Evolutionary conservation across 2,329 filamentous ascomycete species (phyloP).

Genomic region (Hansfordia pulvinata): DNA sequence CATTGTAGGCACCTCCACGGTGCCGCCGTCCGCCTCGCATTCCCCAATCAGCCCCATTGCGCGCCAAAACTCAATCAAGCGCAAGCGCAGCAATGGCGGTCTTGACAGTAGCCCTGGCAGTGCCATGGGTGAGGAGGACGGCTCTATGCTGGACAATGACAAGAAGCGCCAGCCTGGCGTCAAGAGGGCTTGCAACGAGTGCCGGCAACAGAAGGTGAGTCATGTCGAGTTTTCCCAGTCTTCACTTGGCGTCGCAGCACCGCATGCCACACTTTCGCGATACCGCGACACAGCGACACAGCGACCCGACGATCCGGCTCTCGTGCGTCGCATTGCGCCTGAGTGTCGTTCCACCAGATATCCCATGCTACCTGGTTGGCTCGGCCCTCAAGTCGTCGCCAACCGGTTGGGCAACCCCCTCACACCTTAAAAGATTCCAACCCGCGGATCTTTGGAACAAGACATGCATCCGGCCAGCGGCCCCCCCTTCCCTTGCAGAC

Average conservation of each 20-base stretch:
- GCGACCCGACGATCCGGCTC: too few species aligned
- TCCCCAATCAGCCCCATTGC: conserved; percentile 42
- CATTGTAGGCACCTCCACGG: too few species aligned
- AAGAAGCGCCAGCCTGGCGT: conserved; percentile 54
- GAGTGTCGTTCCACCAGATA: too few species aligned
- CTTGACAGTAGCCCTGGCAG: conserved; percentile 51
- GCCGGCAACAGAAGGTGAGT: conserved; percentile 71
- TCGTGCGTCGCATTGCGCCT: too few species aligned
- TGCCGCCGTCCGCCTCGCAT: conserved; percentile 29
- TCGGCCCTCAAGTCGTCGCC: too few species aligned
- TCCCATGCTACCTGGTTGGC: too few species aligned
- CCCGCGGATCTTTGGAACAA: too few species aligned
- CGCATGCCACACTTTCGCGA: not conserved
- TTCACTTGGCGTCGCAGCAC: not conserved
- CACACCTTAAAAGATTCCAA: too few species aligned
- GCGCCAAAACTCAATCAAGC: conserved; percentile 38
- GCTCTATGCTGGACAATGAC: conserved; percentile 38
- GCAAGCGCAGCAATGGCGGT: conserved; percentile 40
- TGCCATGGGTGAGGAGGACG: conserved; percentile 38
- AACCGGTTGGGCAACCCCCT: too few species aligned
- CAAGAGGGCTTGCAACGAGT: conserved; percentile 76
- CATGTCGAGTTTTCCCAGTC: conserved; percentile 6
- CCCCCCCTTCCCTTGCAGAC: conserved; percentile 1
- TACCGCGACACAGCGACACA: too few species aligned
- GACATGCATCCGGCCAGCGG: conserved; percentile 6